Conservation (phyloP, 768 basidiomycete species). For the Hemileccinum impolitum region DNA sequence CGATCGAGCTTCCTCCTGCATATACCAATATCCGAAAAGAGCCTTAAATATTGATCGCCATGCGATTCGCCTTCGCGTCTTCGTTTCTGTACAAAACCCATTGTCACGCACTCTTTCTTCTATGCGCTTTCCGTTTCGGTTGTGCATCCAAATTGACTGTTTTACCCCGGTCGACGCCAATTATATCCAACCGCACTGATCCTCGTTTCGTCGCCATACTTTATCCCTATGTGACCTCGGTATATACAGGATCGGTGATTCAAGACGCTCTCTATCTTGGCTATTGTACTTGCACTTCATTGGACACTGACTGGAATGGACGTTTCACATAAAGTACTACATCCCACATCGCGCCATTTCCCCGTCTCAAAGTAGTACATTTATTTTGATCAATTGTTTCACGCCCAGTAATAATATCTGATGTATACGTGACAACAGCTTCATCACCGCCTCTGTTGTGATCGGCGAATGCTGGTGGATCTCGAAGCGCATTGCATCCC, state of each 20-base stretch:
- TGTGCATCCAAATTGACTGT: neutral
- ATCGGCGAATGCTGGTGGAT: too few species aligned
- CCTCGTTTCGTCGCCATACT: neutral
- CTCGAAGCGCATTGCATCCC: too few species aligned
- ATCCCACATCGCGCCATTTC: neutral
- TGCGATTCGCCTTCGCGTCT: neutral
- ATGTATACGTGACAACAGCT: neutral
- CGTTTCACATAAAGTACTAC: neutral
- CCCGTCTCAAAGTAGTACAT: neutral
- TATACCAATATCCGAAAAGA: constrained; percentile 58
- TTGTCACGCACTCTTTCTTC: neutral
- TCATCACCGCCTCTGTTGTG: too few species aligned
- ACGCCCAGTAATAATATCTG: neutral
- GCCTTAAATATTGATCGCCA: neutral
- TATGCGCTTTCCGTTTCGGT: neutral
- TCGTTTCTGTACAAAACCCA: neutral
- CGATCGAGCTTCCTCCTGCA: constrained; percentile 80
- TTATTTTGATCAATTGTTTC: neutral
- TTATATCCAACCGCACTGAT: constrained; percentile 1
- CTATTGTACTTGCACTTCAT: neutral
- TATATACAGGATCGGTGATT: constrained; percentile 3
- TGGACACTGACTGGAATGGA: constrained; percentile 9
- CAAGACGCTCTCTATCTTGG: neutral
- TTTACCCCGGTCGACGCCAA: constrained; percentile 2
- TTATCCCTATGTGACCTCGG: neutral